Evolutionary conservation across 306 rosid genomes (phyloP).

Genomic region (Vigna unguiculata): DNA sequence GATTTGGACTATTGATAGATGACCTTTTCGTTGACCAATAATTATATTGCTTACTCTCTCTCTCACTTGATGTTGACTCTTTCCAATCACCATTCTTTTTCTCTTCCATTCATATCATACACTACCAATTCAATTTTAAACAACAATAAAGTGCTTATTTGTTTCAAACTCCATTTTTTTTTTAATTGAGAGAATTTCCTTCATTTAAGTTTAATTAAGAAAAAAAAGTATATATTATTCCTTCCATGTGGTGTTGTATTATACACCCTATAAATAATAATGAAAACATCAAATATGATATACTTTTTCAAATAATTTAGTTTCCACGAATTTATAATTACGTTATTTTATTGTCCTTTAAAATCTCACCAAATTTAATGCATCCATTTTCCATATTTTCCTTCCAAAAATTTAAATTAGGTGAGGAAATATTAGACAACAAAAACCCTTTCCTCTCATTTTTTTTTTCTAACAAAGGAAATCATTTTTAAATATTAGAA

Average conservation of each 20-base stretch:
- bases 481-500: too few species aligned
- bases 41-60: constrained; percentile 39
- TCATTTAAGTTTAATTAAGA: background rate
- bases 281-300: too few species aligned
- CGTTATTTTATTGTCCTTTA: background rate
- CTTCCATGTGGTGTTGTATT: background rate
- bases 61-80: constrained; percentile 49
- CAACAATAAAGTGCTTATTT: background rate
- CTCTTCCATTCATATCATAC: background rate
- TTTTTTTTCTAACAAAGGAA: too few species aligned
- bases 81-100: constrained; percentile 37
- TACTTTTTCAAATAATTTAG: background rate
- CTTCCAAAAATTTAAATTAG: background rate
- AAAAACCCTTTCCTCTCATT: too few species aligned
- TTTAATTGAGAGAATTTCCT: background rate
- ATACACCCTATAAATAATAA: too few species aligned
- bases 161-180: background rate
- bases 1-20: constrained; percentile 44
- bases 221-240: too few species aligned
- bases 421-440: too few species aligned
- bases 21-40: constrained; percentile 47
- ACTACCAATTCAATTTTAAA: background rate
- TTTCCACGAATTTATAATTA: background rate
- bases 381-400: background rate
- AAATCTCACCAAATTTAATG: background rate